These are phyloP conservation scores for Berberis thunbergii DNA, from an alignment of 164 flowering plant genomes.

Conservation along the genomic window DNA sequence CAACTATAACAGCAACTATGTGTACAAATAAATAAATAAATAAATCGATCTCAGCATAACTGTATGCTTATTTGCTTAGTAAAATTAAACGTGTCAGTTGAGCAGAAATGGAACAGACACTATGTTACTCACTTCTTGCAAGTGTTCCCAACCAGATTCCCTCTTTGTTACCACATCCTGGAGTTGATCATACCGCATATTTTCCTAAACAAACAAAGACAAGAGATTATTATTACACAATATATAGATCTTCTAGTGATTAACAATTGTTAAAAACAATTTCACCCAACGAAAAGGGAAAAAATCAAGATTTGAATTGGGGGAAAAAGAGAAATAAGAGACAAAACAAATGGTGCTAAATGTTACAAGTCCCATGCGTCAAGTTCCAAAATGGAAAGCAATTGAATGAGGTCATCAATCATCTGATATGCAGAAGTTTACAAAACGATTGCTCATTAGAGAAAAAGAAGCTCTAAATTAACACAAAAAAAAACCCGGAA, in stretches of 20 bases:
- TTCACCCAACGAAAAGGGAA: too few relatives aligned
- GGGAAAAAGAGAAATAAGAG: too few relatives aligned
- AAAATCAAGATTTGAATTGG: too few relatives aligned
- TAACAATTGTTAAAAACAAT: neutral
- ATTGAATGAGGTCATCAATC: too few relatives aligned
- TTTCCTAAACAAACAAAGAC: constrained; percentile 41
- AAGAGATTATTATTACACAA: neutral
- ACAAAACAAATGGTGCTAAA: too few relatives aligned
- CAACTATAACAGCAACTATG: too few relatives aligned
- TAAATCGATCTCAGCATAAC: neutral
- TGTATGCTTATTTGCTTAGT: neutral
- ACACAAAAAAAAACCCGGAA: too few relatives aligned
- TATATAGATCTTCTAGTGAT: neutral
- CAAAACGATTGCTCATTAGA: too few relatives aligned
- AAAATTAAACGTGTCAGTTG: neutral
- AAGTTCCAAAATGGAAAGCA: too few relatives aligned
- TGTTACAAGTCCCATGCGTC: too few relatives aligned
- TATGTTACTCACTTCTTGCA: constrained; percentile 63
- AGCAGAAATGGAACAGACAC: neutral
- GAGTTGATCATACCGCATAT: constrained; percentile 82
- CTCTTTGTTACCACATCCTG: constrained; percentile 75
- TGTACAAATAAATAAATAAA: neutral
- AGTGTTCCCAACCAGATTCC: constrained; percentile 86
- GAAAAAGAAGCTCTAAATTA: too few relatives aligned
- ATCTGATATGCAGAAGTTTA: too few relatives aligned